A percentile compares a stretch with the other conserved stretches of the same genome.
Conservation (phyloP, 2,329 filamentous ascomycete genomes). For the Exophiala sp. region DNA sequence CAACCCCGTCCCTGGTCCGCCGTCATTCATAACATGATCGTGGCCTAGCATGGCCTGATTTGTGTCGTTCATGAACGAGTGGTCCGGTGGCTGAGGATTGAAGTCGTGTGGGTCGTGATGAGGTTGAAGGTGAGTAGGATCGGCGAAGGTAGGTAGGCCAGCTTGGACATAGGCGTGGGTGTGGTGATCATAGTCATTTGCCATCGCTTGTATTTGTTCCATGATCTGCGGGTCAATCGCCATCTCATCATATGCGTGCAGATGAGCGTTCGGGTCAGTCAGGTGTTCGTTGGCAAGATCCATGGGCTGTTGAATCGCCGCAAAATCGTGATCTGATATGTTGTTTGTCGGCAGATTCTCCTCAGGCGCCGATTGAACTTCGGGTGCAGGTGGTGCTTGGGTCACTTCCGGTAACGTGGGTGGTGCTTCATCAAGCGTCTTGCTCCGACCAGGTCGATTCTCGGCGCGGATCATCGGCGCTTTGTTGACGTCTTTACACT, state of each 20-base stretch:
- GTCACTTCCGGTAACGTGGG: slow-evolving; percentile 4
- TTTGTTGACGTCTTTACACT: slow-evolving; percentile 78
- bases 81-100: slow-evolving; percentile 17
- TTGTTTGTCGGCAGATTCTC: slow-evolving; percentile 15
- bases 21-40: slow-evolving; percentile 29
- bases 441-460: slow-evolving; percentile 27
- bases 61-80: slow-evolving; percentile 22
- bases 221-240: slow-evolving; percentile 59
- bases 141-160: slow-evolving; percentile 22
- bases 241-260: slow-evolving; percentile 45
- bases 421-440: slow-evolving; percentile 25
- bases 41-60: slow-evolving; percentile 20
- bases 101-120: slow-evolving; percentile 25
- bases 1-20: slow-evolving; percentile 22
- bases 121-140: slow-evolving; percentile 20
- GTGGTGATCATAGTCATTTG: slow-evolving; percentile 21
- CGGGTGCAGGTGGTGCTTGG: slow-evolving; percentile 2
- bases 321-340: slow-evolving; percentile 20
- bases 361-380: slow-evolving; percentile 12
- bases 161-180: slow-evolving; percentile 21
- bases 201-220: slow-evolving; percentile 41
- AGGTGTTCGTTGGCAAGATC: slow-evolving; percentile 24
- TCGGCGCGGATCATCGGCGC: slow-evolving; percentile 38
- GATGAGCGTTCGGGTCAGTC: slow-evolving; percentile 36
- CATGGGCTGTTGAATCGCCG: slow-evolving; percentile 25